Conservation (phyloP, 176 grass and related monocot species). For the Juncus effusus region DNA sequence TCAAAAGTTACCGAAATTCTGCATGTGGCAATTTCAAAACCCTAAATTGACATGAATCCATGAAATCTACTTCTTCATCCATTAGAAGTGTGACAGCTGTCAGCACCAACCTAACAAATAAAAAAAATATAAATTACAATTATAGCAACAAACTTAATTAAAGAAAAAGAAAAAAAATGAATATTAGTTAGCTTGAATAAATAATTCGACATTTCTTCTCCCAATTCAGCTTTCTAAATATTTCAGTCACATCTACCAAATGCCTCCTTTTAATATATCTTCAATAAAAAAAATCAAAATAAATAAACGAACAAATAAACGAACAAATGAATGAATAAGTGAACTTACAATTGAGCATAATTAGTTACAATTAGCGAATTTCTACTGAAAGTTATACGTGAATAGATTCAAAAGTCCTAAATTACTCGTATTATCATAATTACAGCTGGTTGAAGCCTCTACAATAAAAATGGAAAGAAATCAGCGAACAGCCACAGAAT, state of each 20-base stretch:
- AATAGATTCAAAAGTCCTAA: neutral
- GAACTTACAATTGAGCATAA: slow-evolving; percentile 77
- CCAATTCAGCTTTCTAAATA: slow-evolving; percentile 57
- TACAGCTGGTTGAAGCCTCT: slow-evolving; percentile 52
- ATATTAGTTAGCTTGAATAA: slow-evolving; percentile 71
- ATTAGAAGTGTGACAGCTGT: slow-evolving; percentile 72
- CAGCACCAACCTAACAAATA: slow-evolving; percentile 66
- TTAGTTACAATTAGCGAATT: slow-evolving; percentile 41
- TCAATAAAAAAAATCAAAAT: no score
- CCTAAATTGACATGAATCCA: slow-evolving; percentile 65
- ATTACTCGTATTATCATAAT: neutral
- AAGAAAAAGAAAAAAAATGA: slow-evolving; percentile 4
- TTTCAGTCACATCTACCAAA: slow-evolving; percentile 94
- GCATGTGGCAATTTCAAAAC: neutral
- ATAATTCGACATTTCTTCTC: slow-evolving; percentile 94
- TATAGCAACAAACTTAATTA: slow-evolving; percentile 8
- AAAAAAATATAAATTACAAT: slow-evolving; percentile 13
- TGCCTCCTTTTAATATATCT: slow-evolving; percentile 72
- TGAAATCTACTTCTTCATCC: slow-evolving; percentile 60
- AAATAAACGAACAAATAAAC: no score
- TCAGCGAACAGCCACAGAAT: slow-evolving; percentile 75
- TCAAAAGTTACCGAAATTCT: no score
- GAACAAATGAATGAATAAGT: no score
- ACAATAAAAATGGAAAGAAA: slow-evolving; percentile 53
- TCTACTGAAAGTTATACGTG: neutral